A percentile compares a stretch with the other conserved stretches of the same genome.
These are phyloP conservation scores for Ogataea parapolymorpha DNA, from an alignment of 805 yeast species.

Conservation along the genomic window DNA sequence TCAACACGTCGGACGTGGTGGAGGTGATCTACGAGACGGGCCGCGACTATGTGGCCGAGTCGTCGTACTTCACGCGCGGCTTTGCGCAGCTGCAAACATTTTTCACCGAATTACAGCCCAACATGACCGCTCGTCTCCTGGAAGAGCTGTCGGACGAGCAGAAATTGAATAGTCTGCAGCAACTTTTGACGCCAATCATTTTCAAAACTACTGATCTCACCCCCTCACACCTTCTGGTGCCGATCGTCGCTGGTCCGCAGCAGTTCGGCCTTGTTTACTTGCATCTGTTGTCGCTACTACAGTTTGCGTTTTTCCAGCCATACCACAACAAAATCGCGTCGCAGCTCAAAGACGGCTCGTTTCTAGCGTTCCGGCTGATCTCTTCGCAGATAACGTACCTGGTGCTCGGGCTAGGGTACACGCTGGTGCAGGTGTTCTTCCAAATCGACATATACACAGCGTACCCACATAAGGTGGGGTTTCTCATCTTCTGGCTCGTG, in stretches of 20 bases:
- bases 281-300: conserved; percentile 65
- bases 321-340: conserved; percentile 48
- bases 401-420: conserved; percentile 52
- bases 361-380: conserved; percentile 47
- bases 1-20: conserved; percentile 30
- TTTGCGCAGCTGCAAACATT: conserved; percentile 34
- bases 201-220: conserved; percentile 44
- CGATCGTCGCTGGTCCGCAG: conserved; percentile 56
- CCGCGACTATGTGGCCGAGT: conserved; percentile 49
- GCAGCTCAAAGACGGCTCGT: conserved; percentile 44
- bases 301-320: conserved; percentile 53
- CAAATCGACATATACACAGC: conserved; percentile 56
- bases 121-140: conserved; percentile 12
- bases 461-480: conserved; percentile 58
- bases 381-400: conserved; percentile 50
- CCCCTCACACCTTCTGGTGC: conserved; percentile 38
- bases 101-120: conserved; percentile 20
- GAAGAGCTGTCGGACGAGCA: conserved; percentile 1
- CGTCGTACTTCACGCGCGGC: conserved; percentile 40
- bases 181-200: conserved; percentile 13
- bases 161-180: conserved; percentile 1
- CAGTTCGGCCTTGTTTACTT: conserved; percentile 70
- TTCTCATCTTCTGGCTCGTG: conserved; percentile 65
- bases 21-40: conserved; percentile 56
- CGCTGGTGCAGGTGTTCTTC: conserved; percentile 60